These are phyloP conservation scores for Candida smagusa DNA, from an alignment of 1,139 yeast species.

Conservation along the genomic window DNA sequence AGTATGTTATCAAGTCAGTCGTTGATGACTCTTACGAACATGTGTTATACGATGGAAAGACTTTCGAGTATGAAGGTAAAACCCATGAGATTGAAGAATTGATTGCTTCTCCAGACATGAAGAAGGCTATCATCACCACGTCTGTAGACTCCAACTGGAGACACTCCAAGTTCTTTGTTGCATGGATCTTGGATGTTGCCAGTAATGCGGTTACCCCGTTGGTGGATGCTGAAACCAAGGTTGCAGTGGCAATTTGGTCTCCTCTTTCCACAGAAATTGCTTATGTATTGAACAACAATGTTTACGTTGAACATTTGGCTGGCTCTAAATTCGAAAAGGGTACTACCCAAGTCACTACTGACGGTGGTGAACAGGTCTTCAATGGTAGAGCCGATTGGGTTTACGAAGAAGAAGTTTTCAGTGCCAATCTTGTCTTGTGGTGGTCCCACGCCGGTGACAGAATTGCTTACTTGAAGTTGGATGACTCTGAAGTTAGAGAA, in stretches of 20 bases:
- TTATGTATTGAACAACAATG: constrained; percentile 36
- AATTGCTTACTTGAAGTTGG: constrained; percentile 45
- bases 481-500: constrained; percentile 52
- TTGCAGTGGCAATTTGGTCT: constrained; percentile 22
- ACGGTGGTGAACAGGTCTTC: constrained; percentile 49
- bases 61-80: constrained; percentile 35
- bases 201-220: constrained; percentile 15
- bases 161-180: constrained; percentile 38
- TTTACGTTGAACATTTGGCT: constrained; percentile 27
- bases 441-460: constrained; percentile 56
- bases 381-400: constrained; percentile 65
- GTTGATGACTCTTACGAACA: constrained; percentile 45
- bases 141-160: constrained; percentile 50
- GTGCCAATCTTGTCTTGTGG: constrained; percentile 50
- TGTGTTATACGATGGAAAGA: constrained; percentile 47
- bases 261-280: constrained; percentile 35
- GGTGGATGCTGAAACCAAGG: constrained; percentile 13
- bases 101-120: constrained; percentile 63
- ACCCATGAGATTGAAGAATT: constrained; percentile 50
- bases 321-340: constrained; percentile 3
- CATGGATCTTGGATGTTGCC: constrained; percentile 33
- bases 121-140: constrained; percentile 52
- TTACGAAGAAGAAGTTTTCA: constrained; percentile 58
- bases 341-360: constrained; percentile 41
- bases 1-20: constrained; percentile 47